phyloP scores from a whole-genome alignment of 2,329 filamentous ascomycete species.

The Botrytis galanthina region DNA sequence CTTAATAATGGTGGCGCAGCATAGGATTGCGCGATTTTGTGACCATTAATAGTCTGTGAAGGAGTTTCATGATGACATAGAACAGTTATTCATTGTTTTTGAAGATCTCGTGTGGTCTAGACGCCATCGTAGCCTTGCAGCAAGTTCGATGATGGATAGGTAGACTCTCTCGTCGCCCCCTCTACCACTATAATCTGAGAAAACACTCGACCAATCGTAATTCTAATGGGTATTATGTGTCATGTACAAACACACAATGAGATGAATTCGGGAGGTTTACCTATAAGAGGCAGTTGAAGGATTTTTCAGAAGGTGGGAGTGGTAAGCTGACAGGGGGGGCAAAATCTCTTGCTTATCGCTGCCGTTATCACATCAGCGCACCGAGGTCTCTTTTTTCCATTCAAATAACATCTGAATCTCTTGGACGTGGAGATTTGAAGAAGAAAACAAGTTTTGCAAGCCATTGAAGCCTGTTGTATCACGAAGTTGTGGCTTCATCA shows the following conservation, averaged over 20 bases:
- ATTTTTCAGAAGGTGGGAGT: neutral
- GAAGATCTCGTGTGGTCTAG: neutral
- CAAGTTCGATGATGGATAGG: neutral
- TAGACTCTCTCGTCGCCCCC: neutral
- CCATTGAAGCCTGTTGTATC: neutral
- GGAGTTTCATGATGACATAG: neutral
- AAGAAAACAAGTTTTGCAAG: neutral
- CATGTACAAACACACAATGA: neutral
- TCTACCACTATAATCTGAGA: neutral
- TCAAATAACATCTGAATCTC: neutral
- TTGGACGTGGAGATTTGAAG: neutral
- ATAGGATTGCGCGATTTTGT: neutral
- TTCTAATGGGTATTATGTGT: neutral
- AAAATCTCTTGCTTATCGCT: conserved; percentile 5
- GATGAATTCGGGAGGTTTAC: neutral
- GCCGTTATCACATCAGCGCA: conserved; percentile 11
- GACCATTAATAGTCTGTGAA: neutral
- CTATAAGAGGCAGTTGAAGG: conserved; percentile 5
- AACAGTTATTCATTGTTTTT: neutral
- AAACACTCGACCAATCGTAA: neutral
- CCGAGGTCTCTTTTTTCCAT: neutral
- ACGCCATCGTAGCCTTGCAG: neutral
- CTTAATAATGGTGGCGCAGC: conserved; percentile 13
- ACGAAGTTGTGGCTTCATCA: neutral
- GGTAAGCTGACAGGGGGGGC: conserved; percentile 3